Evolutionary conservation across 1,284 basidiomycete species (phyloP), one percentile per base, ranked within the genome.

Genomic region (Sanghuangporus weigelae): DNA sequence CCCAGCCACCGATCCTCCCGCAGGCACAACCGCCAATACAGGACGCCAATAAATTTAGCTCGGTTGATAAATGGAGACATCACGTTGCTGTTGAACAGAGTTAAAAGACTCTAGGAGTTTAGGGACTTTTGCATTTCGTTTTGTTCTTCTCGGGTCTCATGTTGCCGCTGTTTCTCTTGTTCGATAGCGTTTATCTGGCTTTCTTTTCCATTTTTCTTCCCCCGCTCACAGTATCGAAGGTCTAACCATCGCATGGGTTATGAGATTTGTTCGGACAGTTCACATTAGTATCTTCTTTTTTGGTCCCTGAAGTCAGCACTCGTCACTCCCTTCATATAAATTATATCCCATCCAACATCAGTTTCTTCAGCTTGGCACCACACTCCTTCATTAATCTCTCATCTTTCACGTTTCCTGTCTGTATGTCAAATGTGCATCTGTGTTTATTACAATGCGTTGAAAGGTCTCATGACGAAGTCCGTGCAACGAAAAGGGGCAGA

Each of bases 21-120:
- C 57, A 49, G 19, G 56, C 68, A 3, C 80, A 86, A 3, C 21
- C 59, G 12, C 59, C 42, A 23, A 72, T 79, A 53, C 82, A 81
- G 31, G 90, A 92, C 63, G 74, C 82, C 51, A 78, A 76, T 19
- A 92, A 91, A 71, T 87, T 81, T 66, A 83, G 81, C 16, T 78
- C 81, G 2, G 90, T 93, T 21, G 91, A 93, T 73, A 81, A 81
- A 65, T 93, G 90, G 90, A 83, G 90, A 69, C 84, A 81, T 65
- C 84, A 89, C 68, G 88, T 93, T 57, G 85, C 84, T 35, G 84
- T 87, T 19, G 88, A 90, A 69, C 76, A 82, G 63, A 71, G 67
- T 44, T 74, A 68, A 67, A n/a, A 7, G 39, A 35, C 10, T 31
- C 12, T 46, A 2, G 12, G 50, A 36, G 14, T 26, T 46, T 36